Base-by-base conservation (phyloP, 371 early-diverging fungal genomes). In the Blyttiomyces sp. region DNA sequence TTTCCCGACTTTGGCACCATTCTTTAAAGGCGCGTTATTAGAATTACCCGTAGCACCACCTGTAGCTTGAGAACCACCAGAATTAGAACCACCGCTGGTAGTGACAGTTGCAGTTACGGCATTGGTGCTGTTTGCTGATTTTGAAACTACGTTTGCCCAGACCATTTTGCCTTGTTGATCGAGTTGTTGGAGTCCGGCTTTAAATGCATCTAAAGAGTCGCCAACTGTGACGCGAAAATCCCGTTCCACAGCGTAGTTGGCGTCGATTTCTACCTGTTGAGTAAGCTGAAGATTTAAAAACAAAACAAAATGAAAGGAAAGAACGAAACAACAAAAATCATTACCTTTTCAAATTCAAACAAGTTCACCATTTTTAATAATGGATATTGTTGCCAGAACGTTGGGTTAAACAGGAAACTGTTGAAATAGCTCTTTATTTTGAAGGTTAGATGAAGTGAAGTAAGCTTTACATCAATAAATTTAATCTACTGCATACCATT, bases 171-270 rank as follows among this genome's bases (percentile, higher is more conserved):
- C 54, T 21, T 28, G 19, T 13, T 13, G 44, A 28, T 52, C 30
- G 34, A 65, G 49, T 17, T 21, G 13, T 23, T 34, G 21, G 11
- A 65, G 43, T 16, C 49, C 55, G 1, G 51, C 50, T 9, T 7
- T 28, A 42, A 66, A 66, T 5, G n/a, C 49, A 3, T 33, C 52
- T 16, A 66, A n/a, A 6, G 61, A 56, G 0, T 11, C 52, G 24
- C 61, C 66, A 1, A 26, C 27, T 16, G 57, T 61, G 5, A 48
- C 53, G 2, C 66, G 54, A 39, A 61, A 66, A 44, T 66, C 66
- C 23, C 56, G 31, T 7, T 30, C 39, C n/a, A n/a, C n/a, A 45
- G 52, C 43, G 36, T 30, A 16, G 7, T 26, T 46, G 34, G 43
- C 61, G 13, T 35, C 51, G 19, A 45, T 42, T n/a, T 32, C 21